Percentiles rank a stretch among this genome's conserved stretches.
These are phyloP conservation scores for Microstroma glucosiphilum DNA, from an alignment of 1,284 basidiomycete genomes.

Conservation along the genomic window DNA sequence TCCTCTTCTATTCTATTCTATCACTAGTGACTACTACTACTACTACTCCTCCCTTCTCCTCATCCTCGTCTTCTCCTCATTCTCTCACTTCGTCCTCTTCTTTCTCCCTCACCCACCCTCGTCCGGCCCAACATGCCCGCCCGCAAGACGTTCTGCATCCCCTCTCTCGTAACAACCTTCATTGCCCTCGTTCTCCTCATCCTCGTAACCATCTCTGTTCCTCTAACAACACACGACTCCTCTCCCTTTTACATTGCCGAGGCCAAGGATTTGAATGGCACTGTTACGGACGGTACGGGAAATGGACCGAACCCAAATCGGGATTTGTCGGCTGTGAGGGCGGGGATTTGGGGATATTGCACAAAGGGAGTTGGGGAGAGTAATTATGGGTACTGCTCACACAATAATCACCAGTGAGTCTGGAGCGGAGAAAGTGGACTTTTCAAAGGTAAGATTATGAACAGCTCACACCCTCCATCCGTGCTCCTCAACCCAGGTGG, in stretches of 20 bases:
- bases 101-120: neutral
- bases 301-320: slow-evolving; percentile 6
- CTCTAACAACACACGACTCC: slow-evolving; percentile 1
- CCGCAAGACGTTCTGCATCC: slow-evolving; percentile 11
- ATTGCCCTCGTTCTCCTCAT: slow-evolving; percentile 11
- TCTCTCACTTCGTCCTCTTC: too few species aligned
- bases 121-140: slow-evolving; percentile 3
- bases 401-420: slow-evolving; percentile 7
- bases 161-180: slow-evolving; percentile 11
- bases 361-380: slow-evolving; percentile 4
- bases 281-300: slow-evolving; percentile 1
- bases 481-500: neutral
- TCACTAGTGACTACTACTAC: too few species aligned
- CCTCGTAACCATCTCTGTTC: slow-evolving; percentile 12
- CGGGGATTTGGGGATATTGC: slow-evolving; percentile 15
- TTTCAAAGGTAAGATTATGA: too few species aligned
- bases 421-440: neutral
- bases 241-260: slow-evolving; percentile 9
- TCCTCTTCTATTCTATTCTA: too few species aligned
- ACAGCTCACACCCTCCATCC: too few species aligned
- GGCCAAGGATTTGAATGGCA: slow-evolving; percentile 4
- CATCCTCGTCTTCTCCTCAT: too few species aligned
- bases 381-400: slow-evolving; percentile 9
- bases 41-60: too few species aligned
- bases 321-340: slow-evolving; percentile 1